A percentile compares a stretch with the other conserved stretches of the same genome.
phyloP scores from a whole-genome alignment of 108 stramenopile genomes.

The Pseudonitzschia pungens region DNA sequence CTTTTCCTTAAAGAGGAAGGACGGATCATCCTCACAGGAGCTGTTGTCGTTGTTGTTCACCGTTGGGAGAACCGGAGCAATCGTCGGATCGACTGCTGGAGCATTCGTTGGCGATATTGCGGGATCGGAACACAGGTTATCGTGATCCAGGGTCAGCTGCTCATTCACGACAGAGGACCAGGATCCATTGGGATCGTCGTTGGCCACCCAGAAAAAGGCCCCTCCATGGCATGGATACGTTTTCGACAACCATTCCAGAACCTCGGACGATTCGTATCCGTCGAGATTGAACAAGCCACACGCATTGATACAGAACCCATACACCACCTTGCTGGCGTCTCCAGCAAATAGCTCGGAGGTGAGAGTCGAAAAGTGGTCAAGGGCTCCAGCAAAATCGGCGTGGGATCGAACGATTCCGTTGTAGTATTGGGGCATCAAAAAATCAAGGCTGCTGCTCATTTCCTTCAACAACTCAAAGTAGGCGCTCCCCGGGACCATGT shows the following conservation, averaged over 20 bases:
- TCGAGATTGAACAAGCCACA: conserved; percentile 42
- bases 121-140: no score
- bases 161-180: conserved; percentile 27
- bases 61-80: no score
- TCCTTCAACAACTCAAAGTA: conserved; percentile 49
- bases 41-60: no score
- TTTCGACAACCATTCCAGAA: conserved; percentile 32
- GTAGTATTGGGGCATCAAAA: conserved; percentile 63
- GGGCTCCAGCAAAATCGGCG: conserved; percentile 16
- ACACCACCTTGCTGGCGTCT: conserved; percentile 51
- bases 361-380: conserved; percentile 32
- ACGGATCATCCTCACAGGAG: background rate
- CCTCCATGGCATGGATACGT: conserved; percentile 46
- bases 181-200: conserved; percentile 37
- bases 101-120: no score
- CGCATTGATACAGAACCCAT: conserved; percentile 57
- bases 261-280: conserved; percentile 35
- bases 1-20: background rate
- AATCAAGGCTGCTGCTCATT: conserved; percentile 33
- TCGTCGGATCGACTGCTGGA: no score
- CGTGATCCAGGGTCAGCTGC: no score
- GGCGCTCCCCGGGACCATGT: conserved; percentile 40
- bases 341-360: conserved; percentile 45
- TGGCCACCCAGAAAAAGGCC: conserved; percentile 59
- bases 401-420: conserved; percentile 25